These are phyloP conservation scores for Trametes cingulata DNA, from an alignment of 768 basidiomycete species.

Conservation along the genomic window DNA sequence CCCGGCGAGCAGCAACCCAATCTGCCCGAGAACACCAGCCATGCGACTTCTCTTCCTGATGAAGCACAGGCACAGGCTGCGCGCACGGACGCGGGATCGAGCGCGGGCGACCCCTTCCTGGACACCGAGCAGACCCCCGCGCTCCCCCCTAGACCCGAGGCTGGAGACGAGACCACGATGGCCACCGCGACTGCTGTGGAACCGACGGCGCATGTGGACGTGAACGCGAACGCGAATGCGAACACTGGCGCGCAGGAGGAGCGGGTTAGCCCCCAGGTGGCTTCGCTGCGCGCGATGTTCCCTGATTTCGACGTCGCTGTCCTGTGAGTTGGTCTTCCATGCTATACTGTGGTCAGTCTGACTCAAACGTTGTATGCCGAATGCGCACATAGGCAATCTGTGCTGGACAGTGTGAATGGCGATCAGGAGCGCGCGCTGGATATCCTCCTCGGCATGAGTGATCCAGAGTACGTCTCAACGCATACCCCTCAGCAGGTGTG, in stretches of 20 bases:
- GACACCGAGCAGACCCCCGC: conserved; percentile 17
- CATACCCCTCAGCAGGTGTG: conserved; percentile 31
- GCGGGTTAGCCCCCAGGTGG: conserved; percentile 48
- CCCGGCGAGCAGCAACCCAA: background rate
- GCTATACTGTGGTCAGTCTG: background rate
- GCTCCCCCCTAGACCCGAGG: conserved; percentile 20
- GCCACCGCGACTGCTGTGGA: background rate
- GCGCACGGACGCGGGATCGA: background rate
- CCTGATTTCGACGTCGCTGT: conserved; percentile 78
- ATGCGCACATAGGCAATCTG: conserved; percentile 49
- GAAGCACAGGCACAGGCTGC: conserved; percentile 1
- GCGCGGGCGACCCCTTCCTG: background rate
- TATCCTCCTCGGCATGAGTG: conserved; percentile 79
- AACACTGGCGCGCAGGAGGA: background rate
- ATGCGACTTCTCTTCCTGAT: conserved; percentile 10
- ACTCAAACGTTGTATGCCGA: background rate
- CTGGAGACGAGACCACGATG: background rate
- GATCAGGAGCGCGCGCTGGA: conserved; percentile 79
- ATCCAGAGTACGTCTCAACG: conserved; percentile 66
- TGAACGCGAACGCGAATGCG: background rate
- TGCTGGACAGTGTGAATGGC: conserved; percentile 70
- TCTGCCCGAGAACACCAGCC: background rate
- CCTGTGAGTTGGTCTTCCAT: conserved; percentile 45
- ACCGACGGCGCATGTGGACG: background rate
- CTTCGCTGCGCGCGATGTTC: conserved; percentile 66